Evolutionary conservation across 441 rosid genomes (phyloP).

Genomic region (Eutrema salsugineum): DNA sequence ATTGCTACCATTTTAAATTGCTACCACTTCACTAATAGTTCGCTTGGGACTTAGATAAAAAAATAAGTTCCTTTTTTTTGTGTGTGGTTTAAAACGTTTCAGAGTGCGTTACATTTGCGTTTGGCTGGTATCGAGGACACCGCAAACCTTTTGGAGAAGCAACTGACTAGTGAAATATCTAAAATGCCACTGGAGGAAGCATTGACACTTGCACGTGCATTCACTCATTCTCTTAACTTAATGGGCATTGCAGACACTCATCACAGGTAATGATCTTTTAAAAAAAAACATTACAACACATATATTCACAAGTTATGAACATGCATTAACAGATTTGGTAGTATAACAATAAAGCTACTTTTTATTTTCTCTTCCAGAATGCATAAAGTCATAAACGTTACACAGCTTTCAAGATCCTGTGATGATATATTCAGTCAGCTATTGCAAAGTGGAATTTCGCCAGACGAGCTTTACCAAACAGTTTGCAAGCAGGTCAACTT

Average conservation of each 20-base stretch:
- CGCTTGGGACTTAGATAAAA: too few species aligned
- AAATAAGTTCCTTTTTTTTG: too few species aligned
- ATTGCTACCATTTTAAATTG: too few species aligned
- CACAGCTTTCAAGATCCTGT: constrained; percentile 70
- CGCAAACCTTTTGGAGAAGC: constrained; percentile 80
- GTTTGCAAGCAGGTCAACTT: constrained; percentile 70
- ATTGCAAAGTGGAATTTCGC: constrained; percentile 68
- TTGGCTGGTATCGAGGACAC: constrained; percentile 75
- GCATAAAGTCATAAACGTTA: constrained; percentile 49
- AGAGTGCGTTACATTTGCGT: constrained; percentile 92
- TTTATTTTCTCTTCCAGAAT: constrained; percentile 43
- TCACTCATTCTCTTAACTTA: constrained; percentile 82
- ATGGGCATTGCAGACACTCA: constrained; percentile 95
- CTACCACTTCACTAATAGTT: background rate
- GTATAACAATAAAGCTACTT: background rate
- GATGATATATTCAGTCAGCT: constrained; percentile 81
- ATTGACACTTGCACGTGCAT: constrained; percentile 76
- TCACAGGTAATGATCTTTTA: constrained; percentile 48
- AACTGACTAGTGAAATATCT: constrained; percentile 71
- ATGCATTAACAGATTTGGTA: background rate
- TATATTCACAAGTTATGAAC: background rate
- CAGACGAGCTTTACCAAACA: constrained; percentile 72
- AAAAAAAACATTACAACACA: background rate
- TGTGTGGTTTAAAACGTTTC: background rate
- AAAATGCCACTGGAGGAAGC: constrained; percentile 84